Conservation (phyloP, 169 alveolate species). For the Cryptosporidium bovis region DNA sequence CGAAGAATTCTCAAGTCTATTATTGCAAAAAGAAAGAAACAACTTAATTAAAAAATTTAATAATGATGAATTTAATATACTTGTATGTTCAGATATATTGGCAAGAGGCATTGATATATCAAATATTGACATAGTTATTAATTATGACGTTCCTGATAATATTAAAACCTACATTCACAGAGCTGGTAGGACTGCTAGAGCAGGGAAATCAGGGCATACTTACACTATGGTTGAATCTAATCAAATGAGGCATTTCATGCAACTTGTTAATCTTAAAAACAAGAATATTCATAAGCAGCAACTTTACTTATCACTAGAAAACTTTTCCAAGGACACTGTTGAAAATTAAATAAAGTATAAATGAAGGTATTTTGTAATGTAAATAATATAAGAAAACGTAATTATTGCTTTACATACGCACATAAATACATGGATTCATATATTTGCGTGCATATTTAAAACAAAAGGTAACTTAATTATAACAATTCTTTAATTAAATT, state of each 20-base stretch:
- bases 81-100: conserved; percentile 93
- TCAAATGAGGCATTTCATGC: conserved; percentile 39
- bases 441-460: too few species aligned
- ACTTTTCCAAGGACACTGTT: too few species aligned
- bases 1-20: conserved; percentile 56
- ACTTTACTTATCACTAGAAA: background rate
- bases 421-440: too few species aligned
- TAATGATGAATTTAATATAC: conserved; percentile 74
- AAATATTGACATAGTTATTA: conserved; percentile 86
- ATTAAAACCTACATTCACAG: conserved; percentile 87
- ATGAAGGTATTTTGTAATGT: too few species aligned
- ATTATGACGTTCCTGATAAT: conserved; percentile 88
- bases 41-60: conserved; percentile 27
- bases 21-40: conserved; percentile 67
- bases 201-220: conserved; percentile 85
- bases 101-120: conserved; percentile 90
- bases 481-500: too few species aligned
- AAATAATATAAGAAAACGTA: too few species aligned
- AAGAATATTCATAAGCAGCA: conserved; percentile 9
- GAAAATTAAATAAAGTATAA: too few species aligned
- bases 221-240: conserved; percentile 42
- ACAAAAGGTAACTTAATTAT: too few species aligned
- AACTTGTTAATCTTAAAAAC: conserved; percentile 1
- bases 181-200: conserved; percentile 93
- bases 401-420: too few species aligned